Percentiles rank a stretch among this genome's conserved stretches.
Evolutionary conservation across 306 rosid genomes (phyloP).

Genomic region (Prunus dulcis): DNA sequence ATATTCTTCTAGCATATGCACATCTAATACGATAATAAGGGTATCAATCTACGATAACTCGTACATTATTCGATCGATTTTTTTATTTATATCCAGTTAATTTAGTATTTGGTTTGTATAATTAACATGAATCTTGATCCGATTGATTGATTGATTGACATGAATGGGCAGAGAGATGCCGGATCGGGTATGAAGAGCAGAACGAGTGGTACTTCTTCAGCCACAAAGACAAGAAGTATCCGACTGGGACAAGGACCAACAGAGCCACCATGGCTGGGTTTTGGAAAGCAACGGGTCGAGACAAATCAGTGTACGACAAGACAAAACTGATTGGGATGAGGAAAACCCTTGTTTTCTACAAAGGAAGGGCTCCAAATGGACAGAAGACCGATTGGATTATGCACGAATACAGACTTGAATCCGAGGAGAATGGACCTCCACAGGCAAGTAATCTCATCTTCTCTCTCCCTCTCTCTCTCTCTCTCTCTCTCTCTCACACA

Average conservation of each 20-base stretch:
- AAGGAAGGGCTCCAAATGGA: constrained; percentile 95
- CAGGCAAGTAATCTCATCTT: constrained; percentile 53
- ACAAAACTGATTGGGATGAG: constrained; percentile 84
- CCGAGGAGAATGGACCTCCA: constrained; percentile 73
- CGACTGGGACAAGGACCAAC: constrained; percentile 96
- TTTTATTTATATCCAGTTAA: too few relatives aligned
- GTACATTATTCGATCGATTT: not conserved
- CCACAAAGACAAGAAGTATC: constrained; percentile 94
- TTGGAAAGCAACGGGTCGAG: constrained; percentile 97
- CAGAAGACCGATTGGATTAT: constrained; percentile 94
- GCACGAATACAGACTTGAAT: constrained; percentile 91
- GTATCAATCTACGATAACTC: not conserved
- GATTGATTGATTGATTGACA: not conserved
- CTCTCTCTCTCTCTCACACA: too few relatives aligned
- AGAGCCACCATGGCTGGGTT: constrained; percentile 91
- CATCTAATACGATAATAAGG: too few relatives aligned
- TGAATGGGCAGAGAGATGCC: constrained; percentile 61
- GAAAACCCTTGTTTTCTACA: constrained; percentile 90
- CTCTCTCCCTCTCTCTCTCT: not conserved
- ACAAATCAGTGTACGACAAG: constrained; percentile 79
- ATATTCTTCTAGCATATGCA: too few relatives aligned
- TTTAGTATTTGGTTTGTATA: too few relatives aligned
- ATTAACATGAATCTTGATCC: not conserved
- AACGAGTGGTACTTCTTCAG: constrained; percentile 95
- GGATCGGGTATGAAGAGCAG: constrained; percentile 92